Conservation (phyloP, 2,329 filamentous ascomycete genomes). For the Septoria petroselini region DNA sequence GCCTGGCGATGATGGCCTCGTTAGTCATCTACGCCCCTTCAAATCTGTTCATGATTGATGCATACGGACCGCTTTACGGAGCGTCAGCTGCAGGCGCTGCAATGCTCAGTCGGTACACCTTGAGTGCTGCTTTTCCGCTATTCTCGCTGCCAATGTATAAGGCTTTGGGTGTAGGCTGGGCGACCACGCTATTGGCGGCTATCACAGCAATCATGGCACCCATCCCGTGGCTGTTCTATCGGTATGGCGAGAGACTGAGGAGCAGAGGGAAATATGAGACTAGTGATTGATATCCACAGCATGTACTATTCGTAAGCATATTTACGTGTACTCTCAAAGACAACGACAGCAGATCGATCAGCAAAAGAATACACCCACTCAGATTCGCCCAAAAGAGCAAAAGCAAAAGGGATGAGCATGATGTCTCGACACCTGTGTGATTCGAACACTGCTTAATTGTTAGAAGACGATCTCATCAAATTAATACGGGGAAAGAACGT, state of each 20-base stretch:
- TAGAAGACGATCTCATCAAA: background rate
- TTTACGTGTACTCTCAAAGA: too few species aligned
- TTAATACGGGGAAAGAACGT: background rate
- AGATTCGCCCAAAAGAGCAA: background rate
- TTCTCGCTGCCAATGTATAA: conserved; percentile 41
- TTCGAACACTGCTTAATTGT: conserved; percentile 19
- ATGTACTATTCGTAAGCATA: too few species aligned
- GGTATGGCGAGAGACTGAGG: conserved; percentile 27
- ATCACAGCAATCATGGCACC: conserved; percentile 35
- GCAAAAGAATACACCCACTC: too few species aligned
- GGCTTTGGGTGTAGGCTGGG: conserved; percentile 43
- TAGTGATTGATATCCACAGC: conserved; percentile 16
- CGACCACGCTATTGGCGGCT: conserved; percentile 42
- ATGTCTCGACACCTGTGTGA: conserved; percentile 25
- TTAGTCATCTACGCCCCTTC: conserved; percentile 37
- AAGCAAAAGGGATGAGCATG: conserved; percentile 3
- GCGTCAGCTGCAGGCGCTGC: conserved; percentile 37
- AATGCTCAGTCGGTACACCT: conserved; percentile 37
- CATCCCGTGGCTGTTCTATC: conserved; percentile 35
- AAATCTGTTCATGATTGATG: conserved; percentile 44
- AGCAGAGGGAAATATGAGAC: conserved; percentile 22
- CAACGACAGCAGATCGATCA: too few species aligned
- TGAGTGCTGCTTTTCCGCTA: conserved; percentile 40
- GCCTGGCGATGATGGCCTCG: conserved; percentile 26
- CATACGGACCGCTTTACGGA: conserved; percentile 42